Base-by-base conservation (phyloP, 2,329 filamentous ascomycete genomes). In the Teratosphaeria nubilosa region DNA sequence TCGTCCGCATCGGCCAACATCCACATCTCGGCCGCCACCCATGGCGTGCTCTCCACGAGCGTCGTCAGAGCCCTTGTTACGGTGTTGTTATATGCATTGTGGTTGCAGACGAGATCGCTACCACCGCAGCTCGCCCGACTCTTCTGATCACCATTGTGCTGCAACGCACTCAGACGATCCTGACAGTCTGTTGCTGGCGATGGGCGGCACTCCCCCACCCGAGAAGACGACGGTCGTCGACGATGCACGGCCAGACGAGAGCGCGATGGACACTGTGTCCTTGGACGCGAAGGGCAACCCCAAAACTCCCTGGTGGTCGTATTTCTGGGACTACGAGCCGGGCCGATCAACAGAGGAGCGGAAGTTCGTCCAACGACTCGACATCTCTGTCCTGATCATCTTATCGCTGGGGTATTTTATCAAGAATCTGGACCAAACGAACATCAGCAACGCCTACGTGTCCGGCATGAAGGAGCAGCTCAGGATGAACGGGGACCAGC, bases 381-480 rank as follows among this genome's bases (percentile, higher is more conserved):
- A 80, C 65, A 68, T 72, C 6, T 76, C 74, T 1, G 71, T 82
- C 32, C 64, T 81, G 24, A 77, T 76, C 0, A 79, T 80, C 68
- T 75, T 77, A 2, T 71, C 69, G 11, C 62, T 75, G 16, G 76
- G 77, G 74, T 80, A 80, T 58, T 78, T 80, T 58, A 77, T 80
- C 63, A 80, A 80, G 58, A 76, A 78, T 54, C 67, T 80, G 72
- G 65, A 70, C 53, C 66, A 70, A 51, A 56, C 57, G 5, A 69
- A 68, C 56, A 64, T 69, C 51, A 77, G 73, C 61, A 77, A 76
- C 68, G 74, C 76, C 7, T 79, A 76, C 60, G 74, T 78, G 4
- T 77, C 74, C 24, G 76, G 76, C 32, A 79, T 78, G 76, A 73
- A 82, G 65, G 78, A 82, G 63, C 80, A 83, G 56, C 69, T 83